Percentiles rank a stretch among this genome's conserved stretches.
phyloP scores from a whole-genome alignment of 2,329 filamentous ascomycete species.

The Monilinia vaccinii-corymbosi region DNA sequence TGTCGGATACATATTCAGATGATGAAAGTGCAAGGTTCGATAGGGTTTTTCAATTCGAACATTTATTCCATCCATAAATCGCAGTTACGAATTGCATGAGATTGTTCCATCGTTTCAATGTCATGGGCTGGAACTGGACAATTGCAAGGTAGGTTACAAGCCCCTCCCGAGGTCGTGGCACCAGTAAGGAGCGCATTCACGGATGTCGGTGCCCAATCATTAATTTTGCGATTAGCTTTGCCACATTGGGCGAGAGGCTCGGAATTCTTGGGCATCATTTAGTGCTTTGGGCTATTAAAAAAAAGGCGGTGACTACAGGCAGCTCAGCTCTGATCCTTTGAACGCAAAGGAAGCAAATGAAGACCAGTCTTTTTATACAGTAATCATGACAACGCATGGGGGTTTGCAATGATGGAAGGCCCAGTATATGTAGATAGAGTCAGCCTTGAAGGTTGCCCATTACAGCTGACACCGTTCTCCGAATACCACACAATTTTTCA shows the following conservation, averaged over 20 bases:
- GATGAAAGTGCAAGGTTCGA: slow-evolving; percentile 4
- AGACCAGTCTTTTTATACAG: background rate
- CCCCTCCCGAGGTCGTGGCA: slow-evolving; percentile 17
- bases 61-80: slow-evolving; percentile 2
- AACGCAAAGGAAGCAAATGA: background rate
- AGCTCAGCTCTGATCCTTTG: slow-evolving; percentile 5
- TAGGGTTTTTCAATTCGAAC: background rate
- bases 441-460: background rate
- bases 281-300: slow-evolving; percentile 2
- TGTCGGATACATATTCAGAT: background rate
- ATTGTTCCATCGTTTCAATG: background rate
- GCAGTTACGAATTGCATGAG: slow-evolving; percentile 6
- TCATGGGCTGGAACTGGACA: slow-evolving; percentile 6
- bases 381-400: slow-evolving; percentile 6
- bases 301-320: slow-evolving; percentile 10
- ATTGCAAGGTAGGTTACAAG: slow-evolving; percentile 1
- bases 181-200: slow-evolving; percentile 11
- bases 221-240: slow-evolving; percentile 9
- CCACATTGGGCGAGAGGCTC: slow-evolving; percentile 13
- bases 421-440: slow-evolving; percentile 11
- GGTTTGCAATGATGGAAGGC: background rate
- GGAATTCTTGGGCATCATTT: slow-evolving; percentile 12
- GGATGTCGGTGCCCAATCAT: slow-evolving; percentile 13
- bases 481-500: background rate
- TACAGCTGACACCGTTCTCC: slow-evolving; percentile 3